Evolutionary conservation across 805 yeast species (phyloP).

Genomic region (Suhomyces canberraensis): DNA sequence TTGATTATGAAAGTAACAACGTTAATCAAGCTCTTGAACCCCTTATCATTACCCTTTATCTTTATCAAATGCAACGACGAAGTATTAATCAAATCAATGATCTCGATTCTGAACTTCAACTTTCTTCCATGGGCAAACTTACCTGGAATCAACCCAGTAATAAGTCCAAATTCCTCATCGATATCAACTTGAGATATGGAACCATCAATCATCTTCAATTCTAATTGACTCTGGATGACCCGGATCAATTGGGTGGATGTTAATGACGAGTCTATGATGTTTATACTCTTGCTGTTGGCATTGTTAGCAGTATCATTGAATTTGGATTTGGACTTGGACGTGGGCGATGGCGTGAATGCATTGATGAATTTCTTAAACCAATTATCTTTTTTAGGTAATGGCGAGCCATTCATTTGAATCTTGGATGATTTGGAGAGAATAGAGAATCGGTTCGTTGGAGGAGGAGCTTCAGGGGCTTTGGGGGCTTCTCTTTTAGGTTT

Average conservation of each 20-base stretch:
- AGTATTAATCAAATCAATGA: constrained; percentile 34
- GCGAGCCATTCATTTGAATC: constrained; percentile 13
- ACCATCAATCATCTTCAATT: constrained; percentile 49
- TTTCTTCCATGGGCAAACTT: constrained; percentile 45
- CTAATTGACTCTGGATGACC: constrained; percentile 39
- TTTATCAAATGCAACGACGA: constrained; percentile 42
- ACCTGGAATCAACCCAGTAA: constrained; percentile 48
- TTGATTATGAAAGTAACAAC: constrained; percentile 45
- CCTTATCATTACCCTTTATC: constrained; percentile 45
- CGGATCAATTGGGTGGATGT: constrained; percentile 29
- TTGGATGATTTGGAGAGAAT: constrained; percentile 27
- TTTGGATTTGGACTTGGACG: constrained; percentile 6
- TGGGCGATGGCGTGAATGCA: constrained; percentile 8
- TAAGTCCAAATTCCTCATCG: constrained; percentile 41
- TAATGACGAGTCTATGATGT: constrained; percentile 32
- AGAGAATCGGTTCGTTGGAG: constrained; percentile 28
- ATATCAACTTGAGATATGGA: constrained; percentile 41
- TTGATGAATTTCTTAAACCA: constrained; percentile 41
- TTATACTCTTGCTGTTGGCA: constrained; percentile 19
- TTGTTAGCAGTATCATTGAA: constrained; percentile 5
- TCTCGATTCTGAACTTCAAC: constrained; percentile 44
- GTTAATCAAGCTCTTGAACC: constrained; percentile 41
- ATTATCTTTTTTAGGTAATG: constrained; percentile 17
- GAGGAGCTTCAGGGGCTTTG: constrained; percentile 23
- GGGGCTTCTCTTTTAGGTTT: constrained; percentile 41